Evolutionary conservation across 2,329 filamentous ascomycete genomes (phyloP), one percentile per base, ranked within the genome.

Genomic region (Clonostachys byssicola): DNA sequence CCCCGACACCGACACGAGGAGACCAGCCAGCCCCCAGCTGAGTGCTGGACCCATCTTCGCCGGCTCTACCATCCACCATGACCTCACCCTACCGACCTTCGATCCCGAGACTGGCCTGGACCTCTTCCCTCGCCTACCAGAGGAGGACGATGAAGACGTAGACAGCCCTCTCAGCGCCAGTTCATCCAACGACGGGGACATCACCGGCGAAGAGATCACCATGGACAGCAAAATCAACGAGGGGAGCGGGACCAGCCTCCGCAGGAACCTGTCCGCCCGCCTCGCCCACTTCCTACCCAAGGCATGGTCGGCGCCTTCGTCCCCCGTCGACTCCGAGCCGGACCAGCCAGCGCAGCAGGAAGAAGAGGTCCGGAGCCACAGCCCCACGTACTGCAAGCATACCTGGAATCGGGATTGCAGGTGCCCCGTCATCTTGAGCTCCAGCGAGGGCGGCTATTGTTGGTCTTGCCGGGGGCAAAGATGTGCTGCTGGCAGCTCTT

Each of bases 341-440:
- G 14, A n/a, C 36, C 36, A 18, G 14, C 36, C 14, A n/a, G 36
- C 14, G 14, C 36, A 39, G 14, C 36, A 39, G 23, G 36, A 1
- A 30, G 23, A 43, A 9, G 20, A 36, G 38, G 14, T 40, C 77
- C 63, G 86, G 51, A 41, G 39, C 30, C 38, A 39, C 10, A 20
- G 34, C 5, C 46, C 43, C 35, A 30, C 44, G 16, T 47, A 47
- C 20, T 47, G 46, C 18, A 30, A 34, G 14, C 46, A 47, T n/a
- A 47, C 41, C 12, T 44, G 40, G 46, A 42, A 47, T 20, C 16
- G 44, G 20, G 16, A 18, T 9, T 47, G 46, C 30, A 39, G 34
- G 41, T 47, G 46, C 41, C 35, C 33, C 7, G 30, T 36, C 8
- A 38, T 47, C 35, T n/a, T 47, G 34, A 30, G 18, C 13, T n/a